phyloP scores from a whole-genome alignment of 1,284 basidiomycete genomes.

The Golubevia sp. region DNA sequence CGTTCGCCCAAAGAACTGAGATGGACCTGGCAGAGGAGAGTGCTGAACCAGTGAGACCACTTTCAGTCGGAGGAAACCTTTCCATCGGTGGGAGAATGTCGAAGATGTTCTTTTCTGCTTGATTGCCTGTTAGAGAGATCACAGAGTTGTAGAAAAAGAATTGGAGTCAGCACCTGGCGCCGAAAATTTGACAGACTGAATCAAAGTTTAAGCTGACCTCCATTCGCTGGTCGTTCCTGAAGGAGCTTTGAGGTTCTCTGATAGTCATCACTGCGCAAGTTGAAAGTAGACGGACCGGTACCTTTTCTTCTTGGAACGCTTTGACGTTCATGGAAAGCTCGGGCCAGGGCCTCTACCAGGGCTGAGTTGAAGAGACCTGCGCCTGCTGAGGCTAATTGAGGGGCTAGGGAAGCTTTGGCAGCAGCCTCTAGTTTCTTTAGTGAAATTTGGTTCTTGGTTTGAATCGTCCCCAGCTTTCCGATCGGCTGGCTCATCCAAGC shows the following conservation, averaged over 20 bases:
- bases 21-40: background rate
- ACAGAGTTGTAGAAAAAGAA: too few relatives aligned
- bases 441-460: background rate
- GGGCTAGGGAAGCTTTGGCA: too few relatives aligned
- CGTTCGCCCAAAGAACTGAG: too few relatives aligned
- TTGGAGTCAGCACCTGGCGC: too few relatives aligned
- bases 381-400: background rate
- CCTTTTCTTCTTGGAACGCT: background rate
- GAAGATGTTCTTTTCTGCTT: too few relatives aligned
- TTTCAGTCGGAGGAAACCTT: background rate
- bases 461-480: background rate
- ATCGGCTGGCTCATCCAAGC: background rate
- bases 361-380: background rate
- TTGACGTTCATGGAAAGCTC: background rate
- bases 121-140: too few relatives aligned
- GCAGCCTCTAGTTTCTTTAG: background rate
- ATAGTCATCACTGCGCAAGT: background rate
- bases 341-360: background rate
- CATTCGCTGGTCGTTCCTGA: too few relatives aligned
- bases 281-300: background rate
- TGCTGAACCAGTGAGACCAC: background rate
- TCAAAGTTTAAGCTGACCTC: too few relatives aligned
- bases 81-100: too few relatives aligned
- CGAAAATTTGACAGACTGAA: too few relatives aligned
- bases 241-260: too few relatives aligned